Evolutionary conservation across 441 rosid genomes (phyloP).

Genomic region (Caryocar brasiliense): DNA sequence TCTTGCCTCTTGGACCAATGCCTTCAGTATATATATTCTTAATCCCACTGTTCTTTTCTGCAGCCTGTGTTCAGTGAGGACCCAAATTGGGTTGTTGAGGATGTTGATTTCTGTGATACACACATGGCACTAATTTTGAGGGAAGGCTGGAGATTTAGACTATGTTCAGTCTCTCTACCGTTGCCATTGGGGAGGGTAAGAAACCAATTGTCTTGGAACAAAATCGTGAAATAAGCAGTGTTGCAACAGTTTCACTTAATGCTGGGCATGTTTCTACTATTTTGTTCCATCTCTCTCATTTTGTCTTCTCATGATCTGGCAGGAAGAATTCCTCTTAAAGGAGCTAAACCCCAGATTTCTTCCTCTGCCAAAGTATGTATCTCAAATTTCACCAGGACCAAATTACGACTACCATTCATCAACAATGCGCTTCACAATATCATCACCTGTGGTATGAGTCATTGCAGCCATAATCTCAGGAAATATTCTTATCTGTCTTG

Average conservation of each 20-base stretch:
- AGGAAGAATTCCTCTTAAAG: slow-evolving; percentile 48
- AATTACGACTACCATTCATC: slow-evolving; percentile 77
- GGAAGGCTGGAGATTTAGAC: slow-evolving; percentile 40
- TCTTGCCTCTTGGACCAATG: neutral
- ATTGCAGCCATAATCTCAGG: slow-evolving; percentile 1
- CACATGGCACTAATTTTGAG: slow-evolving; percentile 52
- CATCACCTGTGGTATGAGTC: slow-evolving; percentile 75
- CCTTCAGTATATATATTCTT: no score
- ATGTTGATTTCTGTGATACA: slow-evolving; percentile 79
- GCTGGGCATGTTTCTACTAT: no score
- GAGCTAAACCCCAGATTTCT: slow-evolving; percentile 61
- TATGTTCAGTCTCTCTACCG: slow-evolving; percentile 75
- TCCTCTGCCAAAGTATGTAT: slow-evolving; percentile 71
- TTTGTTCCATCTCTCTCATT: slow-evolving; percentile 10
- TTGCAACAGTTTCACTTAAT: neutral
- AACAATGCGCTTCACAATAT: slow-evolving; percentile 74
- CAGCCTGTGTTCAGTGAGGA: slow-evolving; percentile 57
- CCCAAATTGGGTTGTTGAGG: slow-evolving; percentile 48
- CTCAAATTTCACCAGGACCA: slow-evolving; percentile 72
- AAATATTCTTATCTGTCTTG: neutral
- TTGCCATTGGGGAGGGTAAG: slow-evolving; percentile 50
- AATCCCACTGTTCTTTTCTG: slow-evolving; percentile 10
- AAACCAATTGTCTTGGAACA: slow-evolving; percentile 1
- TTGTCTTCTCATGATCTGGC: slow-evolving; percentile 15
- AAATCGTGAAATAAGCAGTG: no score